Percentiles rank a stretch among this genome's conserved stretches.
phyloP scores from a whole-genome alignment of 1,284 basidiomycete species.

The Stereum hirsutum region DNA sequence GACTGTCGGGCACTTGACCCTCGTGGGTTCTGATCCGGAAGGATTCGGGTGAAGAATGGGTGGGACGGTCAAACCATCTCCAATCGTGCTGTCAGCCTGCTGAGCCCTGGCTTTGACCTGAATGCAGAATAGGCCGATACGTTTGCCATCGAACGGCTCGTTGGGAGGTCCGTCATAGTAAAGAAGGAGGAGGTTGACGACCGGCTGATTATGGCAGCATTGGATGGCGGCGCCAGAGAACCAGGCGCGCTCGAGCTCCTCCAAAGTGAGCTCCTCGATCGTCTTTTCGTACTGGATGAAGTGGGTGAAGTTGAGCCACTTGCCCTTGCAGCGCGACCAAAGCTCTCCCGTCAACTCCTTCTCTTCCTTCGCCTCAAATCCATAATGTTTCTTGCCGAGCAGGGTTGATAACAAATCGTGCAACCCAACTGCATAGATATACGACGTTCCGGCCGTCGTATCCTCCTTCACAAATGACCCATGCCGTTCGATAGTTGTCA shows the following conservation, averaged over 20 bases:
- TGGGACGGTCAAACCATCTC: not conserved
- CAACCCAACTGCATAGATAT: not conserved
- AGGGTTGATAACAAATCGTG: not conserved
- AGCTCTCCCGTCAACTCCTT: not conserved
- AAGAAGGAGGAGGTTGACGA: not conserved
- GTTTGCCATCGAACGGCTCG: not conserved
- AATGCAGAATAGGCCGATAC: not conserved
- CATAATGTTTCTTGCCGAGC: not conserved
- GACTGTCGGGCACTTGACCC: too few relatives aligned
- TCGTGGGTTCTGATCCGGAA: not conserved
- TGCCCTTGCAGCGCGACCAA: too few relatives aligned
- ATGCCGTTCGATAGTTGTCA: not conserved
- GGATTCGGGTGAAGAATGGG: not conserved
- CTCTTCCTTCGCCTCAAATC: too few relatives aligned
- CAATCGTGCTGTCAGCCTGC: not conserved
- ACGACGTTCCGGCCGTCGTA: not conserved
- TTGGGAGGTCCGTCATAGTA: not conserved
- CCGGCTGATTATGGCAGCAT: not conserved
- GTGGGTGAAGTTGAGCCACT: slow-evolving; percentile 2
- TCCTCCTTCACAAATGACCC: not conserved
- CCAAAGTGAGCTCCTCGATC: not conserved
- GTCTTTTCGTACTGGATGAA: not conserved
- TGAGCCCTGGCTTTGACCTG: not conserved
- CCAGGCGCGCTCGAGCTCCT: not conserved
- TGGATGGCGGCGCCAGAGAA: not conserved